Evolutionary conservation across 176 grass and related monocot genomes (phyloP).

Genomic region (Oryza punctata): DNA sequence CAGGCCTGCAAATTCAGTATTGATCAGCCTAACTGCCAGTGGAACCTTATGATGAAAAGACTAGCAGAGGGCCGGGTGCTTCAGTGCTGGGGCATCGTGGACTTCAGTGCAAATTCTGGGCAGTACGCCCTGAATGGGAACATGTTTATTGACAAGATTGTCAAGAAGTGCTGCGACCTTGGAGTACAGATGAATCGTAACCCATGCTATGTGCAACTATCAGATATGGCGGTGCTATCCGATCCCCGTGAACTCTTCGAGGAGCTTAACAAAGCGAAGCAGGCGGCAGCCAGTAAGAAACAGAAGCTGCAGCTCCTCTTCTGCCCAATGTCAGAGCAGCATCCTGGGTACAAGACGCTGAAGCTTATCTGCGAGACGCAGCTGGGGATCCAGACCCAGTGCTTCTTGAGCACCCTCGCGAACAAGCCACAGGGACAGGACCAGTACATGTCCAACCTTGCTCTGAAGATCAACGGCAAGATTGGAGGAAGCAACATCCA

Average conservation of each 20-base stretch:
- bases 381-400: conserved; percentile 64
- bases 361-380: conserved; percentile 62
- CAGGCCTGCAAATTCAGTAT: conserved; percentile 22
- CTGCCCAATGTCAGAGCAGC: conserved; percentile 54
- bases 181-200: conserved; percentile 24
- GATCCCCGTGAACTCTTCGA: background rate
- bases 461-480: conserved; percentile 67
- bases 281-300: conserved; percentile 7
- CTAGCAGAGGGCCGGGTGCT: conserved; percentile 42
- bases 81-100: conserved; percentile 52
- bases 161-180: conserved; percentile 34
- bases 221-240: conserved; percentile 35
- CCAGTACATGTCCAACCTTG: conserved; percentile 59
- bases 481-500: conserved; percentile 60
- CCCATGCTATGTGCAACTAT: background rate
- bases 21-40: conserved; percentile 38
- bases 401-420: conserved; percentile 35
- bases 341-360: conserved; percentile 57
- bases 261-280: conserved; percentile 41
- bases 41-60: conserved; percentile 47
- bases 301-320: conserved; percentile 50
- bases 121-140: background rate
- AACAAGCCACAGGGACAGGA: conserved; percentile 39
- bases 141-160: conserved; percentile 31
- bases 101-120: conserved; percentile 43